Evolutionary conservation across 2,329 filamentous ascomycete species (phyloP).

Genomic region (Plectosphaerella plurivora): DNA sequence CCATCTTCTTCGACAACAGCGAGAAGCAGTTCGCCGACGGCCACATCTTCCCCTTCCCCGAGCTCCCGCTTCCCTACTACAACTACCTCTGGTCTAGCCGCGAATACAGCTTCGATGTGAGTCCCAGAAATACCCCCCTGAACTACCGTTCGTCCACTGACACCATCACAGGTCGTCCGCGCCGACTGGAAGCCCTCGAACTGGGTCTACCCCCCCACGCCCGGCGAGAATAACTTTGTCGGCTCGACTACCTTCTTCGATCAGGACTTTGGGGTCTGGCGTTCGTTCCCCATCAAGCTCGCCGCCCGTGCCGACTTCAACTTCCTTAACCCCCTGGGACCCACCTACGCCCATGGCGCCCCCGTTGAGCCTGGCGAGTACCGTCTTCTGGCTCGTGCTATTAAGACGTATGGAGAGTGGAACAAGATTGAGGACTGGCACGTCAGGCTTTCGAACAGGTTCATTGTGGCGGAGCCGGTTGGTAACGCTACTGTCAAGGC

Average conservation of each 20-base stretch:
- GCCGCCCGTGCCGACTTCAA: neutral
- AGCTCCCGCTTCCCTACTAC: constrained; percentile 8
- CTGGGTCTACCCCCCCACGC: constrained; percentile 5
- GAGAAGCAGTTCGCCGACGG: constrained; percentile 14
- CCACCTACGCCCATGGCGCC: constrained; percentile 7
- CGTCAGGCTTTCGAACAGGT: constrained; percentile 7
- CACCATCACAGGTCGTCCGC: neutral
- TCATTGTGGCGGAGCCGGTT: neutral
- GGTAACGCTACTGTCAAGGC: too few relatives aligned
- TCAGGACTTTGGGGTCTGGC: neutral
- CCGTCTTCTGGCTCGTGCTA: constrained; percentile 9
- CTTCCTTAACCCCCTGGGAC: constrained; percentile 1
- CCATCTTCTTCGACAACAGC: constrained; percentile 10
- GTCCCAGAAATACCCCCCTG: neutral
- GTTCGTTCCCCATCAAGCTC: constrained; percentile 3
- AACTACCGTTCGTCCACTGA: neutral
- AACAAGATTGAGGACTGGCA: constrained; percentile 13
- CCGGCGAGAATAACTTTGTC: constrained; percentile 6
- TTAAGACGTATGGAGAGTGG: constrained; percentile 15
- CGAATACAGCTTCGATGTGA: constrained; percentile 9
- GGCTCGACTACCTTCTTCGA: constrained; percentile 3
- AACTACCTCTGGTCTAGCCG: constrained; percentile 13
- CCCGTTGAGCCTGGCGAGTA: constrained; percentile 13
- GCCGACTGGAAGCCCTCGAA: constrained; percentile 7
- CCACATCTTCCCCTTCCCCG: constrained; percentile 12